A percentile compares a stretch with the other conserved stretches of the same genome.
These are phyloP conservation scores for Lactarius quietus DNA, from an alignment of 768 basidiomycete species.

Conservation along the genomic window DNA sequence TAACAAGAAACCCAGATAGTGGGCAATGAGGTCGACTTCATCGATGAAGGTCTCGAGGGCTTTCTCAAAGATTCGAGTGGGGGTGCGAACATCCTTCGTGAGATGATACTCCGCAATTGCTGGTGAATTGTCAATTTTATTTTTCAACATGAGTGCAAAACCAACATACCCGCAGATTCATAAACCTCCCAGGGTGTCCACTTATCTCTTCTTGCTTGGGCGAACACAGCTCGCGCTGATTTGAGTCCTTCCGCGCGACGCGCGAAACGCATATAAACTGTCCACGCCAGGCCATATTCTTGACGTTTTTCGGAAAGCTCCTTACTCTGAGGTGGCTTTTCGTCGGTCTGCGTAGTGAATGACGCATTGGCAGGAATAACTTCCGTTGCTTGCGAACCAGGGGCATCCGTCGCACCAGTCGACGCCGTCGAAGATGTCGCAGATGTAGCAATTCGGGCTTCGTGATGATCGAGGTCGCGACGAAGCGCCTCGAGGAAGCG, in stretches of 20 bases:
- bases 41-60: slow-evolving; percentile 81
- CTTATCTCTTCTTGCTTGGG: slow-evolving; percentile 70
- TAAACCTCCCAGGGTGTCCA: slow-evolving; percentile 90
- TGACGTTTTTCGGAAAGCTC: slow-evolving; percentile 57
- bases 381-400: slow-evolving; percentile 12
- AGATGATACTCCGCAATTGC: slow-evolving; percentile 94
- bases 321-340: slow-evolving; percentile 50
- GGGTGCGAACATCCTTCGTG: slow-evolving; percentile 72
- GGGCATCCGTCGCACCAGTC: slow-evolving; percentile 11
- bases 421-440: slow-evolving; percentile 38
- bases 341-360: slow-evolving; percentile 47
- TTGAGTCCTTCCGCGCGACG: slow-evolving; percentile 85
- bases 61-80: slow-evolving; percentile 90
- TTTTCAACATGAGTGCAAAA: not conserved
- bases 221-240: slow-evolving; percentile 71
- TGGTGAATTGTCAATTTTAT: slow-evolving; percentile 33
- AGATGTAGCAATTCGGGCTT: slow-evolving; percentile 41
- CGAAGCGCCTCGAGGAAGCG: slow-evolving; percentile 66
- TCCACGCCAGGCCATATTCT: slow-evolving; percentile 78
- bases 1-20: slow-evolving; percentile 90
- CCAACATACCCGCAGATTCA: slow-evolving; percentile 78
- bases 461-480: slow-evolving; percentile 57
- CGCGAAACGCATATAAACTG: slow-evolving; percentile 91
- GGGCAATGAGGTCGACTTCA: slow-evolving; percentile 80
- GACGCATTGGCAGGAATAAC: slow-evolving; percentile 18